These are phyloP conservation scores for Gloeophyllum trabeum DNA, from an alignment of 768 basidiomycete genomes.

Conservation along the genomic window DNA sequence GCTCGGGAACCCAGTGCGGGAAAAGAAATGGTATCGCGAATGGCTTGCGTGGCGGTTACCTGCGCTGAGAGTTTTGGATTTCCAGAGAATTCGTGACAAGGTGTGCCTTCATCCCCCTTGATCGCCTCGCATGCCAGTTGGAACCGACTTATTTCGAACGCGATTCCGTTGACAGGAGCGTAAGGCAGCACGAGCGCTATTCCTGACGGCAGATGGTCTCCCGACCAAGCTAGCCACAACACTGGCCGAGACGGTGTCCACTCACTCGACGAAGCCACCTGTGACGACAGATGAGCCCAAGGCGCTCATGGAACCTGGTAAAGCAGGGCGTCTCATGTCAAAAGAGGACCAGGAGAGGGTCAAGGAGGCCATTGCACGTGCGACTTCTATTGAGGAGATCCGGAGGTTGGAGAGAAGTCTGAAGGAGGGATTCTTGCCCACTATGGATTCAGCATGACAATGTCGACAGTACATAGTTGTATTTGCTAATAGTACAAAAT, in stretches of 20 bases:
- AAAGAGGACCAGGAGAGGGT: conserved; percentile 87
- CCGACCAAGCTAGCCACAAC: conserved; percentile 74
- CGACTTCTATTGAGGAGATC: conserved; percentile 88
- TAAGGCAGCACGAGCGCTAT: conserved; percentile 57
- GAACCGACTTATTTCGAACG: neutral
- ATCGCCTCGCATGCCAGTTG: neutral
- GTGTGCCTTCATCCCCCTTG: conserved; percentile 35
- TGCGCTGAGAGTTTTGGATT: conserved; percentile 85
- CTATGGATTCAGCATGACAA: conserved; percentile 63
- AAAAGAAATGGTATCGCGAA: conserved; percentile 95
- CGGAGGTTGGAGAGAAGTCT: conserved; percentile 72
- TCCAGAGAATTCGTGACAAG: conserved; percentile 90
- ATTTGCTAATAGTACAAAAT: too few relatives aligned
- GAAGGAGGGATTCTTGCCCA: conserved; percentile 76
- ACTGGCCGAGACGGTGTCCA: conserved; percentile 63
- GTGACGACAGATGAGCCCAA: conserved; percentile 77
- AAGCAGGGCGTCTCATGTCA: conserved; percentile 81
- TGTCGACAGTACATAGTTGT: too few relatives aligned
- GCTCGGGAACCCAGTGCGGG: conserved; percentile 74
- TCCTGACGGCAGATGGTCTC: conserved; percentile 70
- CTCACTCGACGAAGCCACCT: conserved; percentile 45
- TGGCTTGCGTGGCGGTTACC: conserved; percentile 89
- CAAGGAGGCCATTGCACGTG: conserved; percentile 77
- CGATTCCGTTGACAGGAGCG: conserved; percentile 52
- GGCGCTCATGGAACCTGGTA: conserved; percentile 37